phyloP scores from a whole-genome alignment of 2,329 filamentous ascomycete genomes.

The Penicillium capsulatum region DNA sequence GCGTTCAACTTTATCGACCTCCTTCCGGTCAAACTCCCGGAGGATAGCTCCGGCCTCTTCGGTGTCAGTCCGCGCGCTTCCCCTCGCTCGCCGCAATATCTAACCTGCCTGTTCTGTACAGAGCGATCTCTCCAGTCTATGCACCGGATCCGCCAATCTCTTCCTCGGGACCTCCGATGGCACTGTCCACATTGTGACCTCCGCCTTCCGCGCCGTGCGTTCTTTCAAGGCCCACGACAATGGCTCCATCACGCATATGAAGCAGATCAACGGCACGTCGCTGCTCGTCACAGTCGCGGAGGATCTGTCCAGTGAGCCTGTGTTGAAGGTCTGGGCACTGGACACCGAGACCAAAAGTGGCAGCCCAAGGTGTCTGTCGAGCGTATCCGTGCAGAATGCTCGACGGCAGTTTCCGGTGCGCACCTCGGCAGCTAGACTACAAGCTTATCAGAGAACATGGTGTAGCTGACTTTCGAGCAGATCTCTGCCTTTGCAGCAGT shows the following conservation, averaged over 20 bases:
- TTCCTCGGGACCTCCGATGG: slow-evolving; percentile 86
- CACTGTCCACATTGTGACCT: slow-evolving; percentile 78
- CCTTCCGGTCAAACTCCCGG: slow-evolving; percentile 70
- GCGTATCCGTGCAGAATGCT: slow-evolving; percentile 79
- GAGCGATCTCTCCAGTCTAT: slow-evolving; percentile 73
- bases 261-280: slow-evolving; percentile 81
- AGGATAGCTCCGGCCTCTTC: slow-evolving; percentile 74
- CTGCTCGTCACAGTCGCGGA: slow-evolving; percentile 77
- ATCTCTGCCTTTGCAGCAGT: slow-evolving; percentile 83
- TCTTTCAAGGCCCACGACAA: slow-evolving; percentile 82
- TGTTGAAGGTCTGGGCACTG: slow-evolving; percentile 95
- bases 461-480: slow-evolving; percentile 14
- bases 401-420: slow-evolving; percentile 85
- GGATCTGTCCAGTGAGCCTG: slow-evolving; percentile 79
- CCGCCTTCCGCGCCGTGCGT: slow-evolving; percentile 78
- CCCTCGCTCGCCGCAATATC: neutral
- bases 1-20: slow-evolving; percentile 99
- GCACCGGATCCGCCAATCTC: slow-evolving; percentile 81
- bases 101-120: slow-evolving; percentile 19
- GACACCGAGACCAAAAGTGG: slow-evolving; percentile 95
- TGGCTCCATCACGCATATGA: slow-evolving; percentile 78
- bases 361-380: slow-evolving; percentile 80
- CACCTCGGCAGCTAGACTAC: slow-evolving; percentile 1
- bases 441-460: neutral
- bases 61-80: slow-evolving; percentile 57